Evolutionary conservation across 805 yeast species (phyloP), one percentile per base, ranked within the genome.

Genomic region (Clavispora phyllophila): DNA sequence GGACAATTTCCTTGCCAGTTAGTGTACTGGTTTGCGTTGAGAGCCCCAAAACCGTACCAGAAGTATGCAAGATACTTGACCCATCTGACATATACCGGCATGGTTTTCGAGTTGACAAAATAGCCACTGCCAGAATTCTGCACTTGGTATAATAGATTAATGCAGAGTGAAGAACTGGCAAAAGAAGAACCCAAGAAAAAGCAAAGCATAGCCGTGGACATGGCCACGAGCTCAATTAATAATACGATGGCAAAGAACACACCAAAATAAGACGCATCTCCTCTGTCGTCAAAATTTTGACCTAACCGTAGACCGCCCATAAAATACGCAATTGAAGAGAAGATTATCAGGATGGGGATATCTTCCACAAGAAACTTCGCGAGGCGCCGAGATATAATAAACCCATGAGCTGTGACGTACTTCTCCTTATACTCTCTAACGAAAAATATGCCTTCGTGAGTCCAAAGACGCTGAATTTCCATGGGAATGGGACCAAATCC

Each of bases 1-100:
- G 78, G 71, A 53, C 87, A 81, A 40, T 75, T 78, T 12, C 88
- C 88, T 33, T 59, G 46, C 65, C 70, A 84, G 26, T 73, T 76
- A 1, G 84, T 68, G 56, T 77, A 87, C 51, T 86, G 82, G 55
- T 81, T 84, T 0, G 89, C 73, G 32, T 75, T 54, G 43, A 82
- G 54, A 2, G 81, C 81, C 2, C 93, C 93, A 61, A 84, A 84
- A 0, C 81, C 82, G 56, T 84, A 87, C 87, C 90, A 88, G 40
- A 83, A 71, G 56, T 77, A 84, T 0, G 91, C 82, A 43, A 82
- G 66, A 60, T 84, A 87, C 56, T 83, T 85, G 5, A 82, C 74
- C 96, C 96, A 87, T 27, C 87, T 70, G 8, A 87, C 95, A 54
- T 88, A 88, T 1, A 85, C 95, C 0, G 95, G 95, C 80, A 87